Conservation (phyloP, 768 basidiomycete species). For the Naematelia aurantialba region DNA sequence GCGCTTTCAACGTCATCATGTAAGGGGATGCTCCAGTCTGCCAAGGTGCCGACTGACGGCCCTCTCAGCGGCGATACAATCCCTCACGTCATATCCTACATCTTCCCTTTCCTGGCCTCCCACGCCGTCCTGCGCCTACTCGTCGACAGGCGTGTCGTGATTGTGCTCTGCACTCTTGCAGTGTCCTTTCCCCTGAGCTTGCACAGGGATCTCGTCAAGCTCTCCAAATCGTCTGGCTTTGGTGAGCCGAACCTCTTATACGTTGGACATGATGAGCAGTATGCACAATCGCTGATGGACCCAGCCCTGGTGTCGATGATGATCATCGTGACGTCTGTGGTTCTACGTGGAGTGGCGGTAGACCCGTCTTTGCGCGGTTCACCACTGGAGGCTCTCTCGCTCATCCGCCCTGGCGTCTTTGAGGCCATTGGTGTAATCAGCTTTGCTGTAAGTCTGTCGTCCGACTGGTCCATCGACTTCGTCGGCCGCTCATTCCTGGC, state of each 20-base stretch:
- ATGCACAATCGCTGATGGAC: too few species aligned
- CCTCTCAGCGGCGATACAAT: constrained; percentile 74
- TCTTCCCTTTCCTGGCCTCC: constrained; percentile 66
- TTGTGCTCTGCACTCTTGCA: constrained; percentile 75
- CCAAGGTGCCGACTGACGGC: constrained; percentile 3
- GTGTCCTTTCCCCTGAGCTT: constrained; percentile 93
- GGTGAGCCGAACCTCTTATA: constrained; percentile 56
- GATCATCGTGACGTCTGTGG: constrained; percentile 80
- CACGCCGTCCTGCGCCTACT: constrained; percentile 74
- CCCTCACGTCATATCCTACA: constrained; percentile 81
- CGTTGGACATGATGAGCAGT: not conserved
- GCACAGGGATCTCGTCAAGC: constrained; percentile 95
- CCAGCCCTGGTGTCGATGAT: constrained; percentile 64
- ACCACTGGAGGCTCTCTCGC: constrained; percentile 66
- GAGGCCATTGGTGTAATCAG: constrained; percentile 93
- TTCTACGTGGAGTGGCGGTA: constrained; percentile 75
- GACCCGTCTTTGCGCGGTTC: constrained; percentile 72
- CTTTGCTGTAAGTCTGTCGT: constrained; percentile 50
- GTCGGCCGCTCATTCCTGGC: not conserved
- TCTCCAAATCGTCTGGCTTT: constrained; percentile 84
- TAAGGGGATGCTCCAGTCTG: constrained; percentile 45
- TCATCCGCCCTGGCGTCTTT: constrained; percentile 76
- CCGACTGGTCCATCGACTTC: too few species aligned
- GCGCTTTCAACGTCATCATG: constrained; percentile 95
- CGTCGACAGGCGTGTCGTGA: constrained; percentile 82